phyloP scores from a whole-genome alignment of 2,329 filamentous ascomycete genomes.

The Truncatella angustata region DNA sequence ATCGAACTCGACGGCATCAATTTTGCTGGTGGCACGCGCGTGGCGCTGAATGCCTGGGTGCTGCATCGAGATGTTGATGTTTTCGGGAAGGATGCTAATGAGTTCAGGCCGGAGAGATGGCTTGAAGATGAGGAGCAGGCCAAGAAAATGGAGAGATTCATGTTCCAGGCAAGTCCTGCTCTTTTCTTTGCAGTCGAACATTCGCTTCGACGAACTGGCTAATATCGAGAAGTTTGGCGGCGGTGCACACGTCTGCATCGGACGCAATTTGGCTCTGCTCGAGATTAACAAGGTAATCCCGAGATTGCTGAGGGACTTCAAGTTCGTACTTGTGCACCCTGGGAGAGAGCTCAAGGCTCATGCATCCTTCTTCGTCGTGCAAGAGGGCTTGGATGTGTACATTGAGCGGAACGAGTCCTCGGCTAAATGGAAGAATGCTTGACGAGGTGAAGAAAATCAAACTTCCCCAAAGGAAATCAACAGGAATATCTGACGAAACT shows the following conservation, averaged over 20 bases:
- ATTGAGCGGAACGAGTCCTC: slow-evolving; percentile 40
- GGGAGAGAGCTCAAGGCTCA: slow-evolving; percentile 49
- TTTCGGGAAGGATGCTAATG: slow-evolving; percentile 51
- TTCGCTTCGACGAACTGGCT: background rate
- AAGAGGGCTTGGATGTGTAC: slow-evolving; percentile 53
- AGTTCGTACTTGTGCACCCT: slow-evolving; percentile 51
- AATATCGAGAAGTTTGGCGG: slow-evolving; percentile 45
- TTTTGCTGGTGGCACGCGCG: slow-evolving; percentile 49
- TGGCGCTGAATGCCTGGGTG: slow-evolving; percentile 56
- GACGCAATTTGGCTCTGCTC: slow-evolving; percentile 51
- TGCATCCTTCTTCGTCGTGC: slow-evolving; percentile 59
- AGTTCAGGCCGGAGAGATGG: slow-evolving; percentile 55
- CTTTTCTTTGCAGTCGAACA: too few relatives aligned
- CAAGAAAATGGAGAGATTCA: slow-evolving; percentile 50
- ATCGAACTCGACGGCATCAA: slow-evolving; percentile 49
- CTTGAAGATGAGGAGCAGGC: slow-evolving; percentile 42
- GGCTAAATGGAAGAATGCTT: too few relatives aligned
- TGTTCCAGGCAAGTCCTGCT: slow-evolving; percentile 55
- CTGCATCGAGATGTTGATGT: slow-evolving; percentile 45
- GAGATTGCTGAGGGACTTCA: slow-evolving; percentile 51
- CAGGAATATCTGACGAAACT: too few relatives aligned
- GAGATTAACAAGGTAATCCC: slow-evolving; percentile 61
- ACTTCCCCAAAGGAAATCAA: background rate
- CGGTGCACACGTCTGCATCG: slow-evolving; percentile 54
- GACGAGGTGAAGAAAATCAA: background rate